These are phyloP conservation scores for Berkeleyomyces basicola DNA, from an alignment of 2,329 filamentous ascomycete species.

Conservation along the genomic window DNA sequence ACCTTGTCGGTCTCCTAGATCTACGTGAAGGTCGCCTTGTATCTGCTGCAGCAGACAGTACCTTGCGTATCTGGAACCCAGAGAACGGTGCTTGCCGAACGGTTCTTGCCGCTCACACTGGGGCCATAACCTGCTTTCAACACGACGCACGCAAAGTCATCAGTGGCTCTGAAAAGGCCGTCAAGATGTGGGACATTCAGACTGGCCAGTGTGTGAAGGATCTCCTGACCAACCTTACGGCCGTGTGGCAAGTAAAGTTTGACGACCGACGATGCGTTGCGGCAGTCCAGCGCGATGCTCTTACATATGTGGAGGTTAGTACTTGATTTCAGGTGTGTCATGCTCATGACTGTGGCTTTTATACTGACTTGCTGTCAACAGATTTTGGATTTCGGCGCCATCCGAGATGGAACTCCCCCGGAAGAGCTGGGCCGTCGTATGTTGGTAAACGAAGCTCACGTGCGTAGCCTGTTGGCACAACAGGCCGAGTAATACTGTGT, in stretches of 20 bases:
- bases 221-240: slow-evolving; percentile 77
- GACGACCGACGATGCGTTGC: slow-evolving; percentile 90
- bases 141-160: slow-evolving; percentile 95
- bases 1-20: slow-evolving; percentile 82
- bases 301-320: slow-evolving; percentile 91
- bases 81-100: slow-evolving; percentile 82
- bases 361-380: slow-evolving; percentile 26
- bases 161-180: slow-evolving; percentile 80
- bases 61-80: slow-evolving; percentile 90
- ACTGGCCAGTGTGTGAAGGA: slow-evolving; percentile 88
- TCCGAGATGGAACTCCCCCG: slow-evolving; percentile 66
- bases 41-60: slow-evolving; percentile 88
- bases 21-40: slow-evolving; percentile 80
- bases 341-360: slow-evolving; percentile 15
- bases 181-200: slow-evolving; percentile 97
- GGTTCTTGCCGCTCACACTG: slow-evolving; percentile 82
- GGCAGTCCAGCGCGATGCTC: slow-evolving; percentile 77
- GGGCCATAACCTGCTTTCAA: slow-evolving; percentile 96
- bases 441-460: slow-evolving; percentile 41
- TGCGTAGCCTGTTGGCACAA: slow-evolving; percentile 24
- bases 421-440: slow-evolving; percentile 68
- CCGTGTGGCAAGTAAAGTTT: slow-evolving; percentile 99
- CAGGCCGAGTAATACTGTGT: slow-evolving; percentile 19
- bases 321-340: not conserved
- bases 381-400: slow-evolving; percentile 95